phyloP scores from a whole-genome alignment of 306 rosid genomes.

The Inga laurina region DNA sequence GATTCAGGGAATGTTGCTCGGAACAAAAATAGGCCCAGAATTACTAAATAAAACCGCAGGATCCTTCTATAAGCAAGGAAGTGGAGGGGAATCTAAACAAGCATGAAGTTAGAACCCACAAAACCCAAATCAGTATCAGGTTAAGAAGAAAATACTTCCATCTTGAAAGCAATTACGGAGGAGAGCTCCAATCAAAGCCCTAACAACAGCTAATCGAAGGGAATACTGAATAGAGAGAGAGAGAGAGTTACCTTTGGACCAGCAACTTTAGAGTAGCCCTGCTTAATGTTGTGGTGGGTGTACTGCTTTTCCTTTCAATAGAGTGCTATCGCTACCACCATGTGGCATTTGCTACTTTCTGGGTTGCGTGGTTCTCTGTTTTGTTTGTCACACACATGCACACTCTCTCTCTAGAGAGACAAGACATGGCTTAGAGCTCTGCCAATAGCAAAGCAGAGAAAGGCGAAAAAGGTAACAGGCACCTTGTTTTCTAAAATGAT shows the following conservation, averaged over 20 bases:
- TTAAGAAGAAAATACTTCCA: slow-evolving; percentile 18
- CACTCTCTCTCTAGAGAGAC: slow-evolving; percentile 39
- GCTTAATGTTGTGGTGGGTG: slow-evolving; percentile 52
- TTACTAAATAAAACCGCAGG: slow-evolving; percentile 23
- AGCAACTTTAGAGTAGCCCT: slow-evolving; percentile 77
- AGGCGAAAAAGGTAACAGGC: slow-evolving; percentile 9
- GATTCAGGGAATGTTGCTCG: slow-evolving; percentile 14
- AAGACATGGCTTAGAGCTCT: slow-evolving; percentile 49
- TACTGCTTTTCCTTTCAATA: slow-evolving; percentile 30
- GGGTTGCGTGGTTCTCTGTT: slow-evolving; percentile 32
- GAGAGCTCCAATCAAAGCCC: slow-evolving; percentile 41
- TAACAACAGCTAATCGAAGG: slow-evolving; percentile 43
- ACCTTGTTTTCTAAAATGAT: background rate
- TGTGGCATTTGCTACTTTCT: slow-evolving; percentile 47
- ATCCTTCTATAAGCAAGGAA: slow-evolving; percentile 27
- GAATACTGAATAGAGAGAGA: slow-evolving; percentile 18
- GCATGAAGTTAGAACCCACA: slow-evolving; percentile 19
- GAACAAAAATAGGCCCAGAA: slow-evolving; percentile 21
- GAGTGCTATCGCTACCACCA: slow-evolving; percentile 30
- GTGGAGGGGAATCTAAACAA: slow-evolving; percentile 26
- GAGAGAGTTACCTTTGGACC: slow-evolving; percentile 48
- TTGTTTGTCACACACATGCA: slow-evolving; percentile 18
- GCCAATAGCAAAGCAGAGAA: slow-evolving; percentile 57
- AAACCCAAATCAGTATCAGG: slow-evolving; percentile 29
- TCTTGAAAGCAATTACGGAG: slow-evolving; percentile 26